Base-by-base conservation (phyloP, 495 filamentous ascomycete species). In the Podospora sp. region DNA sequence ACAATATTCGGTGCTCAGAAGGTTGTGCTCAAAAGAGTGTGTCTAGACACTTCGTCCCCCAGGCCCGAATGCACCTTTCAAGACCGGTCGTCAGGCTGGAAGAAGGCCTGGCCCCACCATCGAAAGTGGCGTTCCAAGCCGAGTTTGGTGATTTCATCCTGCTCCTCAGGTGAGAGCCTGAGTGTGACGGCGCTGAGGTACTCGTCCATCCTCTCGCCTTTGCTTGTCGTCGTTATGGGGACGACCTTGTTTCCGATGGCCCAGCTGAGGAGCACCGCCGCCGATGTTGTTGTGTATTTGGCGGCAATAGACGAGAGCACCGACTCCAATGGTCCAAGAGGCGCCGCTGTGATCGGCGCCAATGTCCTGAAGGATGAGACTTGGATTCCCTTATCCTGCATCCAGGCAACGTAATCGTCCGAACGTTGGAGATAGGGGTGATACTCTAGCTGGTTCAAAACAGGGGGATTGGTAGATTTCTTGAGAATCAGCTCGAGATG, bases 311-410 rank as follows among this genome's bases (percentile, higher is more conserved):
- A 24, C 53, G 53, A 57, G 21, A 57, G n/a, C 20, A 57, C 8
- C 6, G 53, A 7, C 6, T 57, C 53, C 16, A 57, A 22, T 57
- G 53, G 53, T 6, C n/a, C 22, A 24, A 11, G 16, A 57, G 53
- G 53, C 16, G n/a, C 53, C 6, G 26, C 53, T 11, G 53, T 57
- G 53, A 22, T 14, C 2, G 53, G 20, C 2, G 22, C n/a, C 20
- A 57, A 57, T 18, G 53, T 57, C 53, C 26, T 57, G 53, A 57
- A 57, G 53, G 22, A 57, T 26, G 53, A 57, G 21, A 57, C 53
- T 7, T 57, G 53, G 16, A 57, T 57, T 6, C 53, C 53, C 53
- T 57, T 57, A 11, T 57, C 53, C 6, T 26, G 53, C 53, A 57
- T 57, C 20, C 22, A 24, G 21, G 22, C 3, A 26, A 24, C 53